Evolutionary conservation across 768 basidiomycete genomes (phyloP), one percentile per base, ranked within the genome.

Genomic region (Rhizopogon rudus): DNA sequence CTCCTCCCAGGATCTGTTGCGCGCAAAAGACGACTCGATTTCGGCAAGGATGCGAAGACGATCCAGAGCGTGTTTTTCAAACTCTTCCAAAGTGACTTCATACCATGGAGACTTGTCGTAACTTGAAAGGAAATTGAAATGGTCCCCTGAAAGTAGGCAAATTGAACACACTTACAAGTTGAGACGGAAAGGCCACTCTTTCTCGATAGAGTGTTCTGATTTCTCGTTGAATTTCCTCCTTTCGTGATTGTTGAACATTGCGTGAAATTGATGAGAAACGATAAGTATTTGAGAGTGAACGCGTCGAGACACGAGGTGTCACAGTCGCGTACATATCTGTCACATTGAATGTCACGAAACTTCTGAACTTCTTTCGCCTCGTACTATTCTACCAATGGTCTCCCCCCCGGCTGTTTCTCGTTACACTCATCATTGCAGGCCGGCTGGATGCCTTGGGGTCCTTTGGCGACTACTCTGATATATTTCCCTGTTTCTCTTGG

Each of bases 21-120:
- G 87, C 9, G 86, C 89, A 57, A 84, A 82, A 4, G 89, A 93
- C 1, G 94, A 87, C 65, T 96, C 93, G 53, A 97, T 95, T 67
- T 95, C 93, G 14, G 90, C 88, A 16, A 97, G 80, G 16, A 97
- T 79, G 28, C 92, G 84, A 33, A 99, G 79, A 39, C 97, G 77
- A 61, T 96, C 85, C 20, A 99, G 77, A 0, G 97, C 97, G 66
- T 81, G 91, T 3, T 80, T 86, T 68, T 99, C 97, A 61, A 99
- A 99, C 59, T 98, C 91, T 67, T 98, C 97, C 16, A 98, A 76
- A 1, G 93, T 93, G 17, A 98, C 87, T 63, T 98, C 93, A 54
- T 86, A 86, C 14, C 80, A 69, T 17, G 97, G 97, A 20, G 95
- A 91, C 16, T 66, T 73, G 61, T 95, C 88, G 65, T 99, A 98